These are phyloP conservation scores for Sarocladium strictum DNA, from an alignment of 2,329 filamentous ascomycete species.

Conservation along the genomic window DNA sequence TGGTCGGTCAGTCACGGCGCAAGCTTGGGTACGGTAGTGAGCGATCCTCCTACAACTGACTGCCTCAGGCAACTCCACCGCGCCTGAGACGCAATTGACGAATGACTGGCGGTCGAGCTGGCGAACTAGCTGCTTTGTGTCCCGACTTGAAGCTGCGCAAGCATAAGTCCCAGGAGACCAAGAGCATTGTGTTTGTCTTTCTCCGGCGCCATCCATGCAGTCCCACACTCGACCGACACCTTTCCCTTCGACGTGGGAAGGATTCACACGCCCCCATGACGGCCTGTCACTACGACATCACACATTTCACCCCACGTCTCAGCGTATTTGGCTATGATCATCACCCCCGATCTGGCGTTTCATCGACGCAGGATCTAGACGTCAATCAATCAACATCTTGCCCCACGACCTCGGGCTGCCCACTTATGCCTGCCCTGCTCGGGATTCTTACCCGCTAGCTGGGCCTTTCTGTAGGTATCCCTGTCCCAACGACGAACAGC, in stretches of 20 bases:
- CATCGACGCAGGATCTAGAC: constrained; percentile 3
- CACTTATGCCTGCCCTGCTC: not conserved
- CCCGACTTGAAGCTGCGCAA: not conserved
- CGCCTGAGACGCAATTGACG: not conserved
- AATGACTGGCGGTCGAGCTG: not conserved
- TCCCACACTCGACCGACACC: not conserved
- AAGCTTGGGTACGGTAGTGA: not conserved
- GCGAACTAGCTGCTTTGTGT: no score
- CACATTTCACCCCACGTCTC: not conserved
- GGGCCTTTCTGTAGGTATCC: not conserved
- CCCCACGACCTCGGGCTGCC: not conserved
- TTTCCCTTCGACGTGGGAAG: not conserved
- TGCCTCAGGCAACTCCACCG: not conserved
- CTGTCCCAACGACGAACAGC: not conserved
- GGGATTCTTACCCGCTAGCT: not conserved
- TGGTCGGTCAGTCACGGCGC: no score
- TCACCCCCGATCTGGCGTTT: constrained; percentile 8
- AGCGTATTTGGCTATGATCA: not conserved
- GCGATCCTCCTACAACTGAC: no score
- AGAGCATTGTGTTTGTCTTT: not conserved
- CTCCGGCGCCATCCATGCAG: no score
- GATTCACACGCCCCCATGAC: not conserved
- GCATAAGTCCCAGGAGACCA: not conserved
- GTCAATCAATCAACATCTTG: constrained; percentile 8
- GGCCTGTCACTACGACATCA: not conserved